Base-by-base conservation (phyloP, 257 asterid genomes). In the Handroanthus guayacan region DNA sequence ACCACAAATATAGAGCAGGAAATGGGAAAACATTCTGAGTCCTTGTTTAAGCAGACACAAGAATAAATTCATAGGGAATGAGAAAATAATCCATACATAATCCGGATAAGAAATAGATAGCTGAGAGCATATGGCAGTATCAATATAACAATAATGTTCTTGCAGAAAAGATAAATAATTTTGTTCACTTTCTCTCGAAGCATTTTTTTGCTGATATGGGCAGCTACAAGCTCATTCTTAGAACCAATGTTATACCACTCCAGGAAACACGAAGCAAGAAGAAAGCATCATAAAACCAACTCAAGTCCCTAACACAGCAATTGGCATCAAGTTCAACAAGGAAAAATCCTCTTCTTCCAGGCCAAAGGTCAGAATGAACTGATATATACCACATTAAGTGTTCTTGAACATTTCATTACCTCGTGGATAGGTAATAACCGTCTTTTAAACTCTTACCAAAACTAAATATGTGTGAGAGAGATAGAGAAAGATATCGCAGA, bases 301-400 rank as follows among this genome's bases (percentile, higher is more conserved):
- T 47, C 52, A 47, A 47, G 13, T 47, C 52, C 52, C 14, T 9
- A 47, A 47, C 2, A 47, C 52, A 47, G 52, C 52, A 7, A 47
- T 47, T 47, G 52, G 52, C 52, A 47, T 47, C 14, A 47, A 13
- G 14, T 47, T 47, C 14, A 8, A 9, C 52, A 11, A 47, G 52
- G 9, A 78, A 64, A 71, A 71, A 17, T 31, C 16, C 45, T 5
- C 12, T 43, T 25, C 58, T 69, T 77, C 25, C 39, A 60, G 72
- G 61, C 10, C 10, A 43, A 61, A 50, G 31, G 74, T 14, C 37
- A 48, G 18, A 65, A 18, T 67, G 31, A 77, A 12, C 11, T 47
- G 13, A 39, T 17, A 52, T 68, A 14, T 14, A 50, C 47, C 3
- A 2, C 9, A 11, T 13, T 34, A 25, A 25, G 6, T 13, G 4